Percentiles rank a stretch among this genome's conserved stretches.
These are phyloP conservation scores for Talaromyces wortmannii DNA, from an alignment of 495 filamentous ascomycete genomes.

Conservation along the genomic window DNA sequence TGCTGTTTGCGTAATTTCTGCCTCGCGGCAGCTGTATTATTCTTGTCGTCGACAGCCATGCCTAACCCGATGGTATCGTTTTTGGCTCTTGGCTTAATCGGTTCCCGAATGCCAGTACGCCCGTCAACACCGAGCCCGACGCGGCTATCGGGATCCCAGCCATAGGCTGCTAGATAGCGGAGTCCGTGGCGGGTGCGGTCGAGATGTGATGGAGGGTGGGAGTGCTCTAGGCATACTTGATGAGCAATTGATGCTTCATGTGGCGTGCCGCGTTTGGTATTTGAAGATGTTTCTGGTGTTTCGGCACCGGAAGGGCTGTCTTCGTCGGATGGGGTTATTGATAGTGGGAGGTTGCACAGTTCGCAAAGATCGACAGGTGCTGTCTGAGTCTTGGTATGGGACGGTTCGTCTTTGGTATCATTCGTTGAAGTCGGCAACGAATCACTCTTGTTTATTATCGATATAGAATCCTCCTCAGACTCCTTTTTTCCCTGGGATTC, in stretches of 20 bases:
- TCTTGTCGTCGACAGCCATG: constrained; percentile 18
- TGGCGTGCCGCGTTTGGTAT: constrained; percentile 10
- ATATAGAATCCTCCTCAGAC: neutral
- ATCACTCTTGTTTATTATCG: neutral
- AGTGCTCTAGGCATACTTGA: constrained; percentile 73
- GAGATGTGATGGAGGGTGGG: constrained; percentile 76
- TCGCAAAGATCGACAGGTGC: constrained; percentile 30
- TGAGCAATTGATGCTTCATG: constrained; percentile 76
- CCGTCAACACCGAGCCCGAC: constrained; percentile 63
- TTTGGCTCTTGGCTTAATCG: constrained; percentile 68
- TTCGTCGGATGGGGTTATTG: neutral
- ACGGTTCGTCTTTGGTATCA: neutral
- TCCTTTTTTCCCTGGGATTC: neutral
- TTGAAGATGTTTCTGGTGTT: neutral
- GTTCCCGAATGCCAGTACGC: constrained; percentile 64
- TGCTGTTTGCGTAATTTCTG: constrained; percentile 29
- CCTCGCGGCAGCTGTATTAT: constrained; percentile 20
- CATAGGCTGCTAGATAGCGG: constrained; percentile 64
- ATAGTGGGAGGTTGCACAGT: constrained; percentile 53
- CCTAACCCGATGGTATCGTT: constrained; percentile 71
- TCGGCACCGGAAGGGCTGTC: neutral
- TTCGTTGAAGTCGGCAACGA: constrained; percentile 7
- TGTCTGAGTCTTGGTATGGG: neutral
- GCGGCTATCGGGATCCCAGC: constrained; percentile 82
- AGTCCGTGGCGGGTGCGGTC: constrained; percentile 75